Base-by-base conservation (phyloP, 805 yeast genomes). In the Schwanniomyces occidentalis region DNA sequence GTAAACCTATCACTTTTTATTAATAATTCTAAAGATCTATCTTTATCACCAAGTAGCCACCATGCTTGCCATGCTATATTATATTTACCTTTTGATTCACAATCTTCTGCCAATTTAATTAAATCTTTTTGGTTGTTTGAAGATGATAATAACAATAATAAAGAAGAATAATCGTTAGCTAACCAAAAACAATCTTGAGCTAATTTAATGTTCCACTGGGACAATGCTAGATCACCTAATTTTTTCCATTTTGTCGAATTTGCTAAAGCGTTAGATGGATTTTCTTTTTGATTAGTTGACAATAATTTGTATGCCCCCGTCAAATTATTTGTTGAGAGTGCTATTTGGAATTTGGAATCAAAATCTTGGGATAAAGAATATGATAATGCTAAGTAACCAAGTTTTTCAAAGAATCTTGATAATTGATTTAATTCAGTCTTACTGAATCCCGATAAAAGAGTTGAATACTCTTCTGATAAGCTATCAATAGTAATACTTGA, bases 401-500 rank as follows among this genome's bases (percentile, higher is more conserved):
- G 95, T 45, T 90, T 87, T 65, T 95, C 98, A 51, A 93, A 75
- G 67, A 93, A 93, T 54, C 96, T 78, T 5, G 98, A 82, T 49
- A 93, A 80, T 54, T 88, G 88, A 48, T 80, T 71, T 50, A 80
- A 65, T 49, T 86, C 88, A 25, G 77, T 73, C 44, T 76, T 77
- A 44, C 80, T 83, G 44, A 81, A 75, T 33, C 71, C 76, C 15
- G 85, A 77, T 41, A 82, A 61, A 32, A 71, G 68, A 18, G 40
- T 48, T 19, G 72, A 58, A 41, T 78, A 71, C 38, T 69, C 73
- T 19, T 69, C 76, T 21, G 76, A 63, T 38, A 85, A 66, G 45
- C 75, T 76, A 38, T 78, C 81, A 6, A 95, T 88, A 10, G 52
- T 35, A 17, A 67, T 48, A 12, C 53, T 45, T 5, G 65, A 42